Evolutionary conservation across 192 early-diverging fungal species (phyloP), one percentile per base, ranked within the genome.

Genomic region (Funneliformis geosporum): DNA sequence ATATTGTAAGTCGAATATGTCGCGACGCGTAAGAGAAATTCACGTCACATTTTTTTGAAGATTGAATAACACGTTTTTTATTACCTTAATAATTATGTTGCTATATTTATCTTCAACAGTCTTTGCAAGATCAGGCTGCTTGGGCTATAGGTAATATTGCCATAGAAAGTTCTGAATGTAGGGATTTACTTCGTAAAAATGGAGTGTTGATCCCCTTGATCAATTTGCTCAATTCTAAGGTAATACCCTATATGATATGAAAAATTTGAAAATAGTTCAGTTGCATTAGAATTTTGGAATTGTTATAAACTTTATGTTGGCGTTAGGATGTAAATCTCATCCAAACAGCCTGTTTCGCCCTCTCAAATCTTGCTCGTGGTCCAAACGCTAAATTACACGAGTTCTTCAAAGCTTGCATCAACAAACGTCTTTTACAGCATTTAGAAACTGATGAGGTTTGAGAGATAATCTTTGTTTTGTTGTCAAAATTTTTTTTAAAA

Each of bases 61-160:
- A 66, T 66, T 66, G 27, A 18, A 14, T 65, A 65, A 65, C 62
- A 38, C 23, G 11, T 33, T 28, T 8, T 28, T 5, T 18, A 16
- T n/a, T 18, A 16, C 12, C 0, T n/a, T n/a, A 60, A 60, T n/a
- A n/a, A 6, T 16, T 60, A n/a, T 8, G 59, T 60, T 60, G 16
- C 23, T 7, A 60, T 21, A 60, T 16, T 18, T 11, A 65, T 61
- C 8, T 55, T 46, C 46, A 60, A 28, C 80, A 86, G 79, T 90
- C 94, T 78, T 88, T 98, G 39, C 86, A 88, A 33, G 95, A 98
- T 79, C 94, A 96, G 81, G 93, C 95, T 33, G 94, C 93, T 7
- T 97, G 96, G 93, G 95, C 96, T 5, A 82, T 98, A 5, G 97
- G 97, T 8, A 98, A 98, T 80, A 92, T 98, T 88, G 97, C 97